Conservation (phyloP, 2,329 filamentous ascomycete genomes). For the Talaromyces piceae region DNA sequence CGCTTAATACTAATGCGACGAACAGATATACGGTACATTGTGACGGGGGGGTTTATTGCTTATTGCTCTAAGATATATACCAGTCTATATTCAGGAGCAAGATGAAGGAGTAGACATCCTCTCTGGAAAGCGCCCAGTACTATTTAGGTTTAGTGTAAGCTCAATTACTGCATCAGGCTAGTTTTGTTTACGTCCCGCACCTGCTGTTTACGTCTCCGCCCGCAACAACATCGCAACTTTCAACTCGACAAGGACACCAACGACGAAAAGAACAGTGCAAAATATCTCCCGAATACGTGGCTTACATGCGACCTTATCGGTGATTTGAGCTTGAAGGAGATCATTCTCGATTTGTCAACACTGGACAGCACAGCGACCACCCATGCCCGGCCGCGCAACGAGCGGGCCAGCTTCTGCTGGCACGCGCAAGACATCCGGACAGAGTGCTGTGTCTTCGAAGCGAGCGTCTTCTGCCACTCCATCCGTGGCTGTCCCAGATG, state of each 20-base stretch:
- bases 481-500: slow-evolving; percentile 52
- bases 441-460: slow-evolving; percentile 77
- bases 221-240: slow-evolving; percentile 7
- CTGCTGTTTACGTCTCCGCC: slow-evolving; percentile 27
- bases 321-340: neutral
- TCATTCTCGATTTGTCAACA: neutral
- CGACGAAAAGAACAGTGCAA: neutral
- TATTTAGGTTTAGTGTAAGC: neutral
- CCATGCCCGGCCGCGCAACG: slow-evolving; percentile 35
- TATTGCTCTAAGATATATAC: too few species aligned
- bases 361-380: slow-evolving; percentile 5
- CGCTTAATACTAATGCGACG: too few species aligned
- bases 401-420: slow-evolving; percentile 30
- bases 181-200: slow-evolving; percentile 27
- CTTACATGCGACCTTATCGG: neutral
- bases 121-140: too few species aligned
- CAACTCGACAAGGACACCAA: neutral
- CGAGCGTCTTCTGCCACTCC: slow-evolving; percentile 55
- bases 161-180: slow-evolving; percentile 5
- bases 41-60: too few species aligned
- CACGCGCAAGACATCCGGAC: slow-evolving; percentile 39
- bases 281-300: neutral
- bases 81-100: too few species aligned
- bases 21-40: too few species aligned
- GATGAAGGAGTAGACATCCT: too few species aligned